A percentile compares a stretch with the other conserved stretches of the same genome.
Conservation (phyloP, 768 basidiomycete genomes). For the Pulveroboletus sp. region DNA sequence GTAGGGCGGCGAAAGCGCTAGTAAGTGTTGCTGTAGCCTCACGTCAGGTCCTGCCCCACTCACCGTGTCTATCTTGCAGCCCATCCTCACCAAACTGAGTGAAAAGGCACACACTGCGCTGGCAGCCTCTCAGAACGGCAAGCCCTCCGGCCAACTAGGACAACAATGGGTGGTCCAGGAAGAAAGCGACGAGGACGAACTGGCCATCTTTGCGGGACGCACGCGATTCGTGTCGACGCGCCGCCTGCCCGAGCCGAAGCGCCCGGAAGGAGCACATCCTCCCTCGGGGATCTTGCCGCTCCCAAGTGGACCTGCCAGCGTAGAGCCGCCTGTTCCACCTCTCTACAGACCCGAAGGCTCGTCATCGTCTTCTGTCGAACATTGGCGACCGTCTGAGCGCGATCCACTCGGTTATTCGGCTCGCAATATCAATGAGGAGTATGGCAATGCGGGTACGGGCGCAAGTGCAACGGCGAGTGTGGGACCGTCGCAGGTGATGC, state of each 20-base stretch:
- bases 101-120: slow-evolving; percentile 68
- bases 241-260: slow-evolving; percentile 26
- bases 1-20: slow-evolving; percentile 62
- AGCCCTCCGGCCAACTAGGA: slow-evolving; percentile 28
- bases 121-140: slow-evolving; percentile 38
- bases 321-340: slow-evolving; percentile 5
- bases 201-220: slow-evolving; percentile 67
- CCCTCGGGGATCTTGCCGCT: background rate
- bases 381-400: slow-evolving; percentile 19
- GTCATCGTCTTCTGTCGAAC: slow-evolving; percentile 9
- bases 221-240: slow-evolving; percentile 58
- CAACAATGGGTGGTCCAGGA: slow-evolving; percentile 52
- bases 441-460: background rate
- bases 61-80: slow-evolving; percentile 28
- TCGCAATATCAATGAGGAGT: slow-evolving; percentile 9
- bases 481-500: slow-evolving; percentile 9
- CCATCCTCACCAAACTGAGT: slow-evolving; percentile 54
- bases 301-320: background rate
- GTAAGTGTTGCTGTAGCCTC: slow-evolving; percentile 36
- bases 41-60: background rate
- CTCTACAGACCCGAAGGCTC: slow-evolving; percentile 16
- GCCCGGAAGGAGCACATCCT: slow-evolving; percentile 5
- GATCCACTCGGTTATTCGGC: slow-evolving; percentile 6
- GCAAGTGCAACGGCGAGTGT: background rate
- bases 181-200: slow-evolving; percentile 57